These are phyloP conservation scores for Suillus brevipes DNA, from an alignment of 768 basidiomycete genomes.

Conservation along the genomic window DNA sequence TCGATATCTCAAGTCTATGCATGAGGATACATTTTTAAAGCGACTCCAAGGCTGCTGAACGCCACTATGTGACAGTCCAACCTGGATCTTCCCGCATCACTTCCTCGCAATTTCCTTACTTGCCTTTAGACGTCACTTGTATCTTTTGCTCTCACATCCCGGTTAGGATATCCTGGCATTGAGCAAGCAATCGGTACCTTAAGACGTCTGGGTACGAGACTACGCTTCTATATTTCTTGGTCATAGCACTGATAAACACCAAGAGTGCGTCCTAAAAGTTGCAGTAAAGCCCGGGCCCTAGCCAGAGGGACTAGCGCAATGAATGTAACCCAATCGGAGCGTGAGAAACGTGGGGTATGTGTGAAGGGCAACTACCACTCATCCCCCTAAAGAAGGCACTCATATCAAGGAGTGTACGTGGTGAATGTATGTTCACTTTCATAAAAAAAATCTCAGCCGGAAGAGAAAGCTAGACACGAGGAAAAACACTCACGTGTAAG, in stretches of 20 bases:
- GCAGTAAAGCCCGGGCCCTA: neutral
- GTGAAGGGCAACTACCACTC: neutral
- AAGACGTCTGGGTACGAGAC: neutral
- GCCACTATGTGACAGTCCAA: neutral
- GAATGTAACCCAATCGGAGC: neutral
- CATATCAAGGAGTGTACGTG: constrained; percentile 12
- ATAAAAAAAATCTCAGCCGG: neutral
- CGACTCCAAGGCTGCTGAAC: neutral
- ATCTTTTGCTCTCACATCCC: neutral
- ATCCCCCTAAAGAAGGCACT: neutral
- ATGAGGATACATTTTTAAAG: neutral
- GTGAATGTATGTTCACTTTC: constrained; percentile 25
- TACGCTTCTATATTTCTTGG: neutral
- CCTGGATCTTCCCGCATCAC: neutral
- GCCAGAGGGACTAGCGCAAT: neutral
- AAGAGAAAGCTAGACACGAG: neutral
- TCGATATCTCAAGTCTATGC: neutral
- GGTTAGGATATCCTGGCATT: neutral
- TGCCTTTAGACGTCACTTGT: neutral
- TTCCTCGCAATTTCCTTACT: neutral
- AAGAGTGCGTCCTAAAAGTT: neutral
- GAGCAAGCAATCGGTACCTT: neutral
- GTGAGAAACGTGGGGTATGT: neutral
- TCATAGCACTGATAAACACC: neutral
- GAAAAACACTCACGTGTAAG: constrained; percentile 23